These are phyloP conservation scores for Pulveroboletus sp. DNA, from an alignment of 768 basidiomycete species.

Conservation along the genomic window DNA sequence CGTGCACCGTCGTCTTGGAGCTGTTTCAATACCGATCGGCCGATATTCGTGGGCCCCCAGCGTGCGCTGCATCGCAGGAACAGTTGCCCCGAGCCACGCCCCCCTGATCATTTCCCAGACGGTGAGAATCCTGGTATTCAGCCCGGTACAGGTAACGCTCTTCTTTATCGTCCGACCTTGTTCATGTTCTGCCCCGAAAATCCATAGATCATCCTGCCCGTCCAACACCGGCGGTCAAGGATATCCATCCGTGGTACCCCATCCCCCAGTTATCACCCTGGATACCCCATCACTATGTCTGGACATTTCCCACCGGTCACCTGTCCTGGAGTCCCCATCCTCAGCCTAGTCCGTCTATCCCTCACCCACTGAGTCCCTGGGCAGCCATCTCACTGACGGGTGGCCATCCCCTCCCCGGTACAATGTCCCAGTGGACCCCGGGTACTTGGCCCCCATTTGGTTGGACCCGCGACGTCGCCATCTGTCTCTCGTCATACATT, in stretches of 20 bases:
- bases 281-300: slow-evolving; percentile 19
- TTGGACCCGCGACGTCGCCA: slow-evolving; percentile 17
- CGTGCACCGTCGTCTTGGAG: neutral
- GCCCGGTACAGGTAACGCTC: slow-evolving; percentile 14
- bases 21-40: slow-evolving; percentile 4
- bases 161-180: neutral
- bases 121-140: slow-evolving; percentile 21
- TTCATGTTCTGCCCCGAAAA: slow-evolving; percentile 2
- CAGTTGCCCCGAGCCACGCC: slow-evolving; percentile 1
- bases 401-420: slow-evolving; percentile 21
- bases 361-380: slow-evolving; percentile 13
- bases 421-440: slow-evolving; percentile 24
- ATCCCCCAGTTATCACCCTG: slow-evolving; percentile 10
- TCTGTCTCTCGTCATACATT: slow-evolving; percentile 25
- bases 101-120: slow-evolving; percentile 13
- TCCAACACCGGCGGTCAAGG: neutral
- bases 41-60: slow-evolving; percentile 14
- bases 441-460: slow-evolving; percentile 27
- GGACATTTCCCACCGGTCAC: slow-evolving; percentile 22
- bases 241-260: slow-evolving; percentile 1
- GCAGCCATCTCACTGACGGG: slow-evolving; percentile 15
- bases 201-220: slow-evolving; percentile 3
- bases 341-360: slow-evolving; percentile 8
- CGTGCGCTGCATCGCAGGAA: slow-evolving; percentile 5
- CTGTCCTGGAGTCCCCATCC: slow-evolving; percentile 26